Conservation (phyloP, 345 rosid species). For the Lepidium didymum region DNA sequence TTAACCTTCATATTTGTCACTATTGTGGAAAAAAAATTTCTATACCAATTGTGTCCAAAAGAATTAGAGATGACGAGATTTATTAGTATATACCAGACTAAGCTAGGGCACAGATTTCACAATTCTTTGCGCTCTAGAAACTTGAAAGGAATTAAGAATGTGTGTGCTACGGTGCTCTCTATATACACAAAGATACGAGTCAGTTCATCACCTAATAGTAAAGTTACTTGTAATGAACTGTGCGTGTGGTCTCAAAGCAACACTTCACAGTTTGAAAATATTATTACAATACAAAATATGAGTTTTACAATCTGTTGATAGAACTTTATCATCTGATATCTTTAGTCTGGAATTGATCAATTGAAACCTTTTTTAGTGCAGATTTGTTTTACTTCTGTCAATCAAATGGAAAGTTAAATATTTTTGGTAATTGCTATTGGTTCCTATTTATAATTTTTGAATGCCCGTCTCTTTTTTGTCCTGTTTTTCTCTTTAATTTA, state of each 20-base stretch:
- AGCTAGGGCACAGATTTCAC: background rate
- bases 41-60: background rate
- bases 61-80: background rate
- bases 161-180: background rate
- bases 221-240: background rate
- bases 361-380: background rate
- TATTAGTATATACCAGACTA: background rate
- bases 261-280: background rate
- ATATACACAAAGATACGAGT: background rate
- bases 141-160: background rate
- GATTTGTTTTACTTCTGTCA: slow-evolving; percentile 3
- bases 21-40: background rate
- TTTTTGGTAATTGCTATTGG: background rate
- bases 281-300: background rate
- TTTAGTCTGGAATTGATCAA: background rate
- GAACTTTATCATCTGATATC: background rate
- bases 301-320: background rate
- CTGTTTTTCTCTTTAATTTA: background rate
- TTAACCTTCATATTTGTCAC: background rate
- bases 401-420: background rate
- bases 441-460: background rate
- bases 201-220: background rate
- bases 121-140: background rate
- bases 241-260: background rate
- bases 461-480: background rate